Conservation (phyloP, 305 asterid genomes). For the Solanum hybrid region DNA sequence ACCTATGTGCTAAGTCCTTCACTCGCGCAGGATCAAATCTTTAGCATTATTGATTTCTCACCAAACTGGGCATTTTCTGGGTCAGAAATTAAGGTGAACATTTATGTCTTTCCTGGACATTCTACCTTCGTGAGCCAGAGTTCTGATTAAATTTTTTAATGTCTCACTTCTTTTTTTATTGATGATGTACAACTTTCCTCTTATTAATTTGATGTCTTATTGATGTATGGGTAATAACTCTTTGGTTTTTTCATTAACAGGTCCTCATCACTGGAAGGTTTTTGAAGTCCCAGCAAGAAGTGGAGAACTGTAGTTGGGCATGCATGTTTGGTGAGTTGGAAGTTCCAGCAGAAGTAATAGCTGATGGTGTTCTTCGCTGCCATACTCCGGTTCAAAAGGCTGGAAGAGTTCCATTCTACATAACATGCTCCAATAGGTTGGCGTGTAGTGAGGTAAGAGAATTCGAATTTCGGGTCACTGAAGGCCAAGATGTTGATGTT, state of each 20-base stretch:
- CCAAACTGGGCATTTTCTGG: conserved; percentile 82
- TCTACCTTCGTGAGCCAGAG: not conserved
- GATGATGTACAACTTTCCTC: not conserved
- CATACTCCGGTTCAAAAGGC: conserved; percentile 58
- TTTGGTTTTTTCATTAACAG: conserved; percentile 29
- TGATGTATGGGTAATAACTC: not conserved
- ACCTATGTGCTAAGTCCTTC: conserved; percentile 65
- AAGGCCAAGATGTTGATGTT: conserved; percentile 33
- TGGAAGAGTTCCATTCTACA: conserved; percentile 80
- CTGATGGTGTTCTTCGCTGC: conserved; percentile 81
- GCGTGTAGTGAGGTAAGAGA: conserved; percentile 99
- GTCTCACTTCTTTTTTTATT: not conserved
- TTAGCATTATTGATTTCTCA: conserved; percentile 77
- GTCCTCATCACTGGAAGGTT: conserved; percentile 72
- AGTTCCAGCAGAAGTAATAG: conserved; percentile 79
- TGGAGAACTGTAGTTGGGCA: conserved; percentile 65
- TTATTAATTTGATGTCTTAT: not conserved
- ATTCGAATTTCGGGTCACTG: conserved; percentile 50
- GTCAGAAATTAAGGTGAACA: conserved; percentile 58
- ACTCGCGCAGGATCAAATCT: conserved; percentile 82
- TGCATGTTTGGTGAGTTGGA: conserved; percentile 97
- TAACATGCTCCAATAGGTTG: conserved; percentile 89
- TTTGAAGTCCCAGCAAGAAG: conserved; percentile 49
- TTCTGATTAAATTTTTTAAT: conserved; percentile 11
- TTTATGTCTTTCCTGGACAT: not conserved